phyloP scores from a whole-genome alignment of 164 flowering plant species.

The Euptelea pleiosperma region DNA sequence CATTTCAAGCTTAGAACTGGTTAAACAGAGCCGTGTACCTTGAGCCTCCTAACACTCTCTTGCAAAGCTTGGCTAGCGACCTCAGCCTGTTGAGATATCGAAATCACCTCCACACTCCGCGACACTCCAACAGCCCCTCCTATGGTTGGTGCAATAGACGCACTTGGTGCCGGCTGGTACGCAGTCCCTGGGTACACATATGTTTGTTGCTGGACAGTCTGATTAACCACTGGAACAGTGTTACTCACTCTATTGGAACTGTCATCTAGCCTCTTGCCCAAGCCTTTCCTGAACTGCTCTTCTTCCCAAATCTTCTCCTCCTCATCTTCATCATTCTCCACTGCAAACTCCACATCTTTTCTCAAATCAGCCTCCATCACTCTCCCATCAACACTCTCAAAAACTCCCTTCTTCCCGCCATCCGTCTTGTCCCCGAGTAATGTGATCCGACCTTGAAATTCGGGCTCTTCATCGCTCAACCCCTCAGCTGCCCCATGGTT shows the following conservation, averaged over 20 bases:
- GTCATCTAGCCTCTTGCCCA: conserved; percentile 86
- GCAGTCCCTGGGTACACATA: conserved; percentile 26
- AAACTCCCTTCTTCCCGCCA: conserved; percentile 59
- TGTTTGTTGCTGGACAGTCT: conserved; percentile 28
- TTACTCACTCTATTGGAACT: conserved; percentile 35
- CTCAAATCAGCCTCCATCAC: conserved; percentile 19
- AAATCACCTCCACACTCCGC: conserved; percentile 44
- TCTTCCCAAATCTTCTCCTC: conserved; percentile 96
- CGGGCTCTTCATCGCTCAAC: conserved; percentile 89
- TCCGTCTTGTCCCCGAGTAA: conserved; percentile 59
- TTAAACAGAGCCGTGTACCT: conserved; percentile 41
- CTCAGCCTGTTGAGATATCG: conserved; percentile 76
- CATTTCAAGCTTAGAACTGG: neutral
- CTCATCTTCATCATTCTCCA: conserved; percentile 66
- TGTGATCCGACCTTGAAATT: conserved; percentile 67
- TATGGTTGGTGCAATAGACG: conserved; percentile 26
- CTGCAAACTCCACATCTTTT: conserved; percentile 26
- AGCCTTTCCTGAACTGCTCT: conserved; percentile 86
- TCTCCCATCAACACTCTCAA: conserved; percentile 55
- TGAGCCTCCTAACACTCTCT: conserved; percentile 50
- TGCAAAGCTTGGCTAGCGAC: conserved; percentile 62
- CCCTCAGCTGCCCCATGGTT: conserved; percentile 64
- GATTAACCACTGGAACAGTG: conserved; percentile 26
- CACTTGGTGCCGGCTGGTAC: conserved; percentile 19
- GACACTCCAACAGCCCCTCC: conserved; percentile 46